Base-by-base conservation (phyloP, 2,329 filamentous ascomycete species). In the Trichothecium sympodiale region DNA sequence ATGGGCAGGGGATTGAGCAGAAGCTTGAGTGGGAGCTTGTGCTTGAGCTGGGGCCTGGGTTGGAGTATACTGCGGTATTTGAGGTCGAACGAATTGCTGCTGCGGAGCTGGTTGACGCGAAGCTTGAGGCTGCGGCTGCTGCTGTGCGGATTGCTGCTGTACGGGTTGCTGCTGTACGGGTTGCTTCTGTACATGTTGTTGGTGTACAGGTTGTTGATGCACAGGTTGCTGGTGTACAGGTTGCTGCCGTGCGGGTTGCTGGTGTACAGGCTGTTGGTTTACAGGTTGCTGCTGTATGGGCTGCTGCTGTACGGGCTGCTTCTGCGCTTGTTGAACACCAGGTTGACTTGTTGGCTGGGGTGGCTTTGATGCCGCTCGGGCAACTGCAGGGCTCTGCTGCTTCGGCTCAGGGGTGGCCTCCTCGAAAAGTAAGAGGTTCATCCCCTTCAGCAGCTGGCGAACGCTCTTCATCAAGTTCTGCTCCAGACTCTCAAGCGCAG, bases 401-500 rank as follows among this genome's bases (percentile, higher is more conserved):
- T 59, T 60, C 43, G 20, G 6, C 6, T 25, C 20, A 25, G 20
- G 20, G 20, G 20, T 25, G 20, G 20, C 10, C 20, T 25, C 20
- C 6, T 25, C 10, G 20, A 6, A 10, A 6, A 25, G 20, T 6
- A 25, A 32, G 14, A 59, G 57, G 38, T 62, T 57, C 54, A 64
- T 56, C 4, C 59, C 59, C 17, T 46, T 46, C 15, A 64, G 48
- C 8, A 64, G 51, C 38, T 59, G 54, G 12, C 55, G 51, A 37
- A 63, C 53, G 8, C 58, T 60, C 38, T 56, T 56, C 42, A 64
- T 62, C 12, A 64, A 47, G 33, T 60, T 57, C 42, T 57, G 51
- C 48, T 64, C 61, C 16, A 64, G 48, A 14, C 55, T 56, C 33
- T 62, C 60, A 34, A 62, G 53, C 35, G 55, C 55, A 25, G 50